Conservation (phyloP, 495 filamentous ascomycete genomes). For the Corynascus novoguineensis region DNA sequence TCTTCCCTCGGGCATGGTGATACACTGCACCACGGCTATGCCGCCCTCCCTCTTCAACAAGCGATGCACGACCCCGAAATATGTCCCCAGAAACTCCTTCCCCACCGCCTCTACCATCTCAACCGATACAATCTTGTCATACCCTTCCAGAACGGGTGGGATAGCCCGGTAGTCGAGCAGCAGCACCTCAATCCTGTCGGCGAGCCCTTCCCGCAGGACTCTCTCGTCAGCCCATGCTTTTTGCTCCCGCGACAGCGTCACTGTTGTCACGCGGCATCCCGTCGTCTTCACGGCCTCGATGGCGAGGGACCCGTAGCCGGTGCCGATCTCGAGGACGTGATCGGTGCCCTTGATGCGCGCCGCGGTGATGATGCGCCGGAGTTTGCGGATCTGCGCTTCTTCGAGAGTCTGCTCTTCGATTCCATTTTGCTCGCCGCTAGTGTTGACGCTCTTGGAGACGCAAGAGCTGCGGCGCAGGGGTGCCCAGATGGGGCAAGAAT, state of each 20-base stretch:
- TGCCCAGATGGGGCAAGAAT: constrained; percentile 68
- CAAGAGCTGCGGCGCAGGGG: not conserved
- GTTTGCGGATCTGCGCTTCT: constrained; percentile 60
- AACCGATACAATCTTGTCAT: constrained; percentile 65
- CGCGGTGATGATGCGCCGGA: constrained; percentile 54
- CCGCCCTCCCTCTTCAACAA: constrained; percentile 59
- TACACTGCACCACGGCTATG: constrained; percentile 67
- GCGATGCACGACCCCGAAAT: constrained; percentile 53
- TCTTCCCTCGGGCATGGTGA: constrained; percentile 63
- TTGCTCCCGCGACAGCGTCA: constrained; percentile 59
- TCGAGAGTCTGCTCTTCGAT: constrained; percentile 49
- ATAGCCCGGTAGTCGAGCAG: constrained; percentile 55
- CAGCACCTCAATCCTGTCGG: constrained; percentile 50
- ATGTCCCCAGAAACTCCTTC: constrained; percentile 54
- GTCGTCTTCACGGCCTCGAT: constrained; percentile 55
- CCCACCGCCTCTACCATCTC: constrained; percentile 77
- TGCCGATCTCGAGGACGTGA: constrained; percentile 64
- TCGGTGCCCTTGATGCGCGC: constrained; percentile 56
- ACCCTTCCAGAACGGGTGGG: constrained; percentile 50
- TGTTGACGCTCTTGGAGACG: not conserved
- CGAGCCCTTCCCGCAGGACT: constrained; percentile 49
- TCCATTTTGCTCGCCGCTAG: not conserved
- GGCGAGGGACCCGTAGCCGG: constrained; percentile 64
- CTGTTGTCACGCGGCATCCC: constrained; percentile 56
- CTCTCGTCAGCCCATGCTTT: constrained; percentile 54